Evolutionary conservation across 306 rosid genomes (phyloP), one percentile per base, ranked within the genome.

Genomic region (Lablab purpureus): DNA sequence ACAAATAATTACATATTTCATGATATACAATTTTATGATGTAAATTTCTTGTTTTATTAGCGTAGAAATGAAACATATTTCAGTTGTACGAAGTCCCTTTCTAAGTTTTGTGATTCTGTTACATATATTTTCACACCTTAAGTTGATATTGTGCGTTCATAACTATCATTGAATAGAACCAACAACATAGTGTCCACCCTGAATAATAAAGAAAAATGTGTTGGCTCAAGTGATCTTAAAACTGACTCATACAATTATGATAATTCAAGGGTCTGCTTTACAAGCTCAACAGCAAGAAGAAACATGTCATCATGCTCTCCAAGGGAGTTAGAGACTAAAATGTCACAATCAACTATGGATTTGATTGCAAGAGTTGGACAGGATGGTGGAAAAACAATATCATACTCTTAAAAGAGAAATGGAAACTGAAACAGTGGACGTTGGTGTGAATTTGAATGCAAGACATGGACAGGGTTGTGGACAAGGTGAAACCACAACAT

Each of bases 1-100:
- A 58, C 51, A 52, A 18, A 51, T 18, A 51, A 18, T n/a, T n/a
- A 51, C 58, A 51, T 23, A 62, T 18, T 47, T 63, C 72, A 47
- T 63, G 49, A 47, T 3, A 32, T n/a, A 30, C 63, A 32, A 46
- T 75, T 50, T 36, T 40, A 60, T 45, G 45, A 43, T 27, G 28
- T 41, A 60, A 51, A 52, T 3, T 77, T 65, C 28, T 43, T 25
- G 14, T 23, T 67, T 37, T 67, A 30, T 50, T 55, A n/a, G 34
- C 47, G 8, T 18, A 7, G 58, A 56, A 56, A 56, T 56, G 8
- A 12, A 54, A 21, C 28, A 19, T 54, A n/a, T n/a, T 55, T 47
- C 54, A 12, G 3, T 25, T 58, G 13, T 58, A 10, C 18, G 32
- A 23, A 56, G 27, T 30, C 4, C 67, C 3, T 27, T 5, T 51